Conservation (phyloP, 108 stramenopile genomes). For the Cyclotella atomus region DNA sequence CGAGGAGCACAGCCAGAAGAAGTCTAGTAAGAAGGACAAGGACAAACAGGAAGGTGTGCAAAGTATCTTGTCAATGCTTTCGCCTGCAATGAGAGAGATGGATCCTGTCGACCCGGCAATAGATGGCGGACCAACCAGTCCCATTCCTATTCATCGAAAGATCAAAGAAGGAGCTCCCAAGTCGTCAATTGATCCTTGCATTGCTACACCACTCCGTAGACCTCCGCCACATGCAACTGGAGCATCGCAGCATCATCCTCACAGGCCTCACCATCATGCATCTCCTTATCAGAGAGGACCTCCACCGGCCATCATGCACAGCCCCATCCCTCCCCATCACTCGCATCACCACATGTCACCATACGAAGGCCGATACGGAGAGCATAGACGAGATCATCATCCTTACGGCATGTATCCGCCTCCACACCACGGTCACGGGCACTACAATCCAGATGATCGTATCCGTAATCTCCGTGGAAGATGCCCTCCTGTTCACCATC, state of each 20-base stretch:
- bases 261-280: conserved; percentile 10
- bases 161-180: conserved; percentile 6
- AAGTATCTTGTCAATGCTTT: conserved; percentile 66
- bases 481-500: conserved; percentile 56
- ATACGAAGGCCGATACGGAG: conserved; percentile 18
- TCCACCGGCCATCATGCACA: conserved; percentile 25
- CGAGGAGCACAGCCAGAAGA: conserved; percentile 14
- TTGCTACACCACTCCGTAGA: conserved; percentile 22
- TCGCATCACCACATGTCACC: conserved; percentile 52
- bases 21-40: conserved; percentile 39
- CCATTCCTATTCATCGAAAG: conserved; percentile 56
- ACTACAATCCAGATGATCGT: conserved; percentile 58
- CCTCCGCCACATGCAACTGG: conserved; percentile 15
- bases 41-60: conserved; percentile 33
- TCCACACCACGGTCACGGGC: conserved; percentile 28
- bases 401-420: conserved; percentile 39
- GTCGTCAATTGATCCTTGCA: background rate
- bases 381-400: conserved; percentile 18
- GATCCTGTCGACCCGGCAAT: conserved; percentile 44
- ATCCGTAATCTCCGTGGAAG: conserved; percentile 85
- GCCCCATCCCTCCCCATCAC: conserved; percentile 50
- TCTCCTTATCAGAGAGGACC: conserved; percentile 8
- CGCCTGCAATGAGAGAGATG: conserved; percentile 53
- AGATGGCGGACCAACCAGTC: conserved; percentile 67
- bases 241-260: conserved; percentile 10